Conservation (phyloP, 768 basidiomycete species). For the Lactifluus volemus region DNA sequence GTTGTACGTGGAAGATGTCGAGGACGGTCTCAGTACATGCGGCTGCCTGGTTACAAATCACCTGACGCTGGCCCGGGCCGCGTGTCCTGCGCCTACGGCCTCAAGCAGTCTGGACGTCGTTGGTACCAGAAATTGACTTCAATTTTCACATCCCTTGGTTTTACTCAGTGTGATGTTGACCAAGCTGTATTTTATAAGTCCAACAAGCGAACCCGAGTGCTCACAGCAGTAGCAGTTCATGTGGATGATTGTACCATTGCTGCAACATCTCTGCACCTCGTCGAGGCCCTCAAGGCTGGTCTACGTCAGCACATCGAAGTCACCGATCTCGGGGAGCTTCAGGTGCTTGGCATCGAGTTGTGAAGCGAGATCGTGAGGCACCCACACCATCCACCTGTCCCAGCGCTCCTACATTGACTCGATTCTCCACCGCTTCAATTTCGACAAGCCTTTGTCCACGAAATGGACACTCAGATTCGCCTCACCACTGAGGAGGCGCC, state of each 20-base stretch:
- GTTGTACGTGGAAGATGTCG: too few relatives aligned
- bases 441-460: neutral
- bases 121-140: slow-evolving; percentile 13
- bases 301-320: neutral
- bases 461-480: neutral
- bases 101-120: neutral
- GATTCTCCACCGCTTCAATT: slow-evolving; percentile 15
- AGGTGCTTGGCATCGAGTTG: slow-evolving; percentile 28
- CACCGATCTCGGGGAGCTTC: neutral
- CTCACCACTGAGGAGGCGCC: neutral
- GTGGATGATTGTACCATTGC: slow-evolving; percentile 21
- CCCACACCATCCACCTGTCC: neutral
- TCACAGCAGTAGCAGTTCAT: neutral
- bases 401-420: slow-evolving; percentile 14
- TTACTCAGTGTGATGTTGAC: neutral
- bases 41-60: too few relatives aligned
- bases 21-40: too few relatives aligned
- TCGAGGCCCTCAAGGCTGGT: neutral
- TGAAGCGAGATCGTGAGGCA: slow-evolving; percentile 20
- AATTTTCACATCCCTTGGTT: neutral
- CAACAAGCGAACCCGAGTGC: neutral
- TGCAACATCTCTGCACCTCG: neutral
- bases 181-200: neutral
- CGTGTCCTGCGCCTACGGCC: too few relatives aligned
- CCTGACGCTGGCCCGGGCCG: too few relatives aligned